Evolutionary conservation across 2,329 filamentous ascomycete genomes (phyloP).

Genomic region (Trichoderma simmonsii): DNA sequence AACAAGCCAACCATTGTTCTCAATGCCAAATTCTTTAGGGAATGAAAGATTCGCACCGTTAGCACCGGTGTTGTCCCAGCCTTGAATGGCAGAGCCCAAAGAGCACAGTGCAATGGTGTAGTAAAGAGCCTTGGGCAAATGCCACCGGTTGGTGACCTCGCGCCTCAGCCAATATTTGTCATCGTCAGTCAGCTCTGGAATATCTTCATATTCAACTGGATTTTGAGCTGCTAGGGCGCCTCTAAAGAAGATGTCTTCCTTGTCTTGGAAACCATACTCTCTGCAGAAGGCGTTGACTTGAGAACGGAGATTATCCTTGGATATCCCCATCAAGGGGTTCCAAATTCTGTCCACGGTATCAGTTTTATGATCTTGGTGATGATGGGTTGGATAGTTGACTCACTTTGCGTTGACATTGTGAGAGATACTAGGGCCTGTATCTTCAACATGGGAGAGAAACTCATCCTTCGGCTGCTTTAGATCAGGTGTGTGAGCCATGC

Average conservation of each 20-base stretch:
- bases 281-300: conserved; percentile 28
- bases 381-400: background rate
- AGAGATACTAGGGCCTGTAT: conserved; percentile 24
- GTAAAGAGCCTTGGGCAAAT: conserved; percentile 28
- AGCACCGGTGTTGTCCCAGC: conserved; percentile 46
- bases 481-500: conserved; percentile 9
- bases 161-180: conserved; percentile 26
- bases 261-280: conserved; percentile 28
- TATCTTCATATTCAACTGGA: conserved; percentile 21
- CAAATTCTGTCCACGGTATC: conserved; percentile 23
- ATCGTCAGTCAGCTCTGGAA: conserved; percentile 26
- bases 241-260: conserved; percentile 27
- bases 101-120: conserved; percentile 31
- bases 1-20: conserved; percentile 47
- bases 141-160: conserved; percentile 31
- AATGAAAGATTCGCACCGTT: conserved; percentile 41
- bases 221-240: conserved; percentile 31
- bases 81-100: conserved; percentile 33
- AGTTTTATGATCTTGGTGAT: background rate
- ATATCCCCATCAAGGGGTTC: conserved; percentile 28
- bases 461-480: conserved; percentile 24
- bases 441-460: conserved; percentile 23
- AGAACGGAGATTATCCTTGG: conserved; percentile 22
- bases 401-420: conserved; percentile 34
- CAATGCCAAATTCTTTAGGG: conserved; percentile 35